A percentile compares a stretch with the other conserved stretches of the same genome.
phyloP scores from a whole-genome alignment of 2,329 filamentous ascomycete genomes.

The Aureobasidium sp. region DNA sequence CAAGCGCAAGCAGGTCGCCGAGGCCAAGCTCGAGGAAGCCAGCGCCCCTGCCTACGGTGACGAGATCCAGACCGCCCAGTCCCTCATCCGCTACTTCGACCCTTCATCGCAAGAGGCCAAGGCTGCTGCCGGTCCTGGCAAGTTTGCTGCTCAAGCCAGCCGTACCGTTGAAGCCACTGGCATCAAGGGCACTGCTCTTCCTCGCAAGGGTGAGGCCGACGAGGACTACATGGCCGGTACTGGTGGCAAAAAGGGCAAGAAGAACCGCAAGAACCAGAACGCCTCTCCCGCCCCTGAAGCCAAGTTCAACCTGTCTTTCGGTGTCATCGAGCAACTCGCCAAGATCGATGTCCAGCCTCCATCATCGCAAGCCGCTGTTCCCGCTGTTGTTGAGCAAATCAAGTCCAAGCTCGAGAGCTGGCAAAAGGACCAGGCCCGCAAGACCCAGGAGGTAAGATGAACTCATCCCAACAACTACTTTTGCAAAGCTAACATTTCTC shows the following conservation, averaged over 20 bases:
- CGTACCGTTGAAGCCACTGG: constrained; percentile 78
- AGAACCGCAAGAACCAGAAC: constrained; percentile 64
- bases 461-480: background rate
- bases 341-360: constrained; percentile 82
- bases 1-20: constrained; percentile 67
- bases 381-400: constrained; percentile 75
- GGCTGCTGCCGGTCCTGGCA: constrained; percentile 55
- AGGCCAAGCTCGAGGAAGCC: constrained; percentile 71
- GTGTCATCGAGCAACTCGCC: constrained; percentile 83
- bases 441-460: constrained; percentile 76
- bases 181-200: constrained; percentile 76
- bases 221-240: constrained; percentile 73
- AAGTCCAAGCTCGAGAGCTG: constrained; percentile 85
- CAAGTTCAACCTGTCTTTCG: constrained; percentile 78
- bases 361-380: constrained; percentile 75
- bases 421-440: constrained; percentile 81
- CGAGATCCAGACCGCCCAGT: constrained; percentile 83
- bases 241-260: constrained; percentile 77
- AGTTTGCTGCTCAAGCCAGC: constrained; percentile 69
- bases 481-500: constrained; percentile 26
- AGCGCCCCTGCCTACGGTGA: constrained; percentile 83
- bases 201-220: constrained; percentile 69
- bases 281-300: constrained; percentile 37
- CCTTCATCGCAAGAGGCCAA: constrained; percentile 58
- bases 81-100: constrained; percentile 85